Percentiles rank a stretch among this genome's conserved stretches.
Conservation (phyloP, 2,329 filamentous ascomycete genomes). For the Colletotrichum viniferum region DNA sequence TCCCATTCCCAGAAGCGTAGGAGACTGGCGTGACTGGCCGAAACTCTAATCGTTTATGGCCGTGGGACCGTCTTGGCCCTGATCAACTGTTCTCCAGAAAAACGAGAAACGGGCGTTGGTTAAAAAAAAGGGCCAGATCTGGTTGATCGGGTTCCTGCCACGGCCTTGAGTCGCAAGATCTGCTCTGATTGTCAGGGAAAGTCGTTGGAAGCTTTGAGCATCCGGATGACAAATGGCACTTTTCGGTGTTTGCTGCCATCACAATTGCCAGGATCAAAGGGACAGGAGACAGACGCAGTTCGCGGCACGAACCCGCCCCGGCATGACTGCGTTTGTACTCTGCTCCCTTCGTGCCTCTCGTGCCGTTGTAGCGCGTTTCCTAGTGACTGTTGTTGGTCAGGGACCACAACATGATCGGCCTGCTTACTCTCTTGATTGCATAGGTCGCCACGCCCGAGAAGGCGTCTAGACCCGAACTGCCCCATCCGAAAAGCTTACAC, state of each 20-base stretch:
- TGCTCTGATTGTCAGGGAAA: not conserved
- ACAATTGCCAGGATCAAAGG: not conserved
- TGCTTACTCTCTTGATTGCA: slow-evolving; percentile 3
- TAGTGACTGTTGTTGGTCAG: not conserved
- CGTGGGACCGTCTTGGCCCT: not conserved
- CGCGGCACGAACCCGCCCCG: not conserved
- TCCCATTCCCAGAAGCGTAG: not conserved
- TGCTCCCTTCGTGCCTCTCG: not conserved
- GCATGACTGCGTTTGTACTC: not conserved
- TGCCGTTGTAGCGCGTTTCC: not conserved
- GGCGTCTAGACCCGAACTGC: slow-evolving; percentile 7
- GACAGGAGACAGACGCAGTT: not conserved
- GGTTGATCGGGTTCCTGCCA: not conserved
- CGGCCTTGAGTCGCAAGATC: not conserved
- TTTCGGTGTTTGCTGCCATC: not conserved
- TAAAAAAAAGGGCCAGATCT: not conserved
- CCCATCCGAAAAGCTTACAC: slow-evolving; percentile 16
- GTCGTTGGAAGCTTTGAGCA: not conserved
- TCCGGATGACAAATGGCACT: slow-evolving; percentile 7
- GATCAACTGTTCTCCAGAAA: not conserved
- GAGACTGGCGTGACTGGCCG: not conserved
- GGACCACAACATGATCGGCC: not conserved
- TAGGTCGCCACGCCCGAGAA: slow-evolving; percentile 6
- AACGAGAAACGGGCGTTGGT: not conserved
- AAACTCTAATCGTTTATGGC: not conserved